phyloP scores from a whole-genome alignment of 2,329 filamentous ascomycete species.

The Trichoderma endophyticum region DNA sequence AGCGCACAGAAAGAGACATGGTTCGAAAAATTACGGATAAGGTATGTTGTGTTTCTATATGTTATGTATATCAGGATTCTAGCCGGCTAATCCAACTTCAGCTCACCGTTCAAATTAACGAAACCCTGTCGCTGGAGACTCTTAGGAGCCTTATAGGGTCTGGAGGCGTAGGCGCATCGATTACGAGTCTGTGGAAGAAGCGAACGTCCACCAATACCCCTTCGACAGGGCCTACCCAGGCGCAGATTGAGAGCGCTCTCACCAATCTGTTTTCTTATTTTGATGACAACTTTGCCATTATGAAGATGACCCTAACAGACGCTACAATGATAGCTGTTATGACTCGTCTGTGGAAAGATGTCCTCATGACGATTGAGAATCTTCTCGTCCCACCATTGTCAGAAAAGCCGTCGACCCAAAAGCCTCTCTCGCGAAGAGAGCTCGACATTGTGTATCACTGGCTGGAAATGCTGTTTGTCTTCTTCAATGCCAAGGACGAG shows the following conservation, averaged over 20 bases:
- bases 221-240: slow-evolving; percentile 61
- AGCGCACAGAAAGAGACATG: slow-evolving; percentile 96
- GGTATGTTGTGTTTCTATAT: slow-evolving; percentile 47
- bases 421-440: slow-evolving; percentile 79
- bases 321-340: slow-evolving; percentile 98
- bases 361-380: slow-evolving; percentile 83
- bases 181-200: slow-evolving; percentile 68
- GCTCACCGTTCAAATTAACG: slow-evolving; percentile 90
- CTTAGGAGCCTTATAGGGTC: slow-evolving; percentile 70
- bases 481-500: slow-evolving; percentile 93
- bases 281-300: slow-evolving; percentile 97
- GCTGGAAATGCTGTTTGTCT: slow-evolving; percentile 85
- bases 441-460: slow-evolving; percentile 94
- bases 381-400: slow-evolving; percentile 90
- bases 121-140: slow-evolving; percentile 79
- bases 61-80: neutral
- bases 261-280: slow-evolving; percentile 90
- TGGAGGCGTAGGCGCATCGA: slow-evolving; percentile 65
- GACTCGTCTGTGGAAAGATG: slow-evolving; percentile 97
- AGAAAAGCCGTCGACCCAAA: slow-evolving; percentile 87
- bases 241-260: slow-evolving; percentile 76
- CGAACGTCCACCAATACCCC: slow-evolving; percentile 53
- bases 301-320: slow-evolving; percentile 93
- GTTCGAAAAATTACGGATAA: slow-evolving; percentile 97
- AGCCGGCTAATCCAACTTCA: slow-evolving; percentile 33